Conservation (phyloP, 2,329 filamentous ascomycete genomes). For the Diaporthe australafricana region DNA sequence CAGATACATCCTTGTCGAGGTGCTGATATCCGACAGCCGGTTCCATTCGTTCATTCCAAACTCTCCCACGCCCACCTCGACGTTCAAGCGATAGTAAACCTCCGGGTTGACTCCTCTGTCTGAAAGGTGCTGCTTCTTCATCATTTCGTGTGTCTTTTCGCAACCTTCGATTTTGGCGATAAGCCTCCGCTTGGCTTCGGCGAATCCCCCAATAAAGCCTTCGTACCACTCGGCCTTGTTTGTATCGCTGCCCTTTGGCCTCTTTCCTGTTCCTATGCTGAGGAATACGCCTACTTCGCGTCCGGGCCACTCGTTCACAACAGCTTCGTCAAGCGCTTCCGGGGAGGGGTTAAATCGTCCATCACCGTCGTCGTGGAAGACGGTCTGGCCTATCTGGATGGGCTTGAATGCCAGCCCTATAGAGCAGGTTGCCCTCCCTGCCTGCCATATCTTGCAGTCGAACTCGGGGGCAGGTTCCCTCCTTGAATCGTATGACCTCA, state of each 20-base stretch:
- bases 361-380: slow-evolving; percentile 92
- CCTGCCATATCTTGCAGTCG: slow-evolving; percentile 97
- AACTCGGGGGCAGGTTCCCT: slow-evolving; percentile 92
- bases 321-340: slow-evolving; percentile 87
- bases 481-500: slow-evolving; percentile 95
- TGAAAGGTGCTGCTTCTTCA: slow-evolving; percentile 82
- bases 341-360: slow-evolving; percentile 94
- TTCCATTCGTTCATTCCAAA: slow-evolving; percentile 99
- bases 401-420: slow-evolving; percentile 96
- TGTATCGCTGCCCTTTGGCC: slow-evolving; percentile 73
- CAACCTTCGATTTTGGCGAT: slow-evolving; percentile 96
- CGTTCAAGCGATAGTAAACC: slow-evolving; percentile 96
- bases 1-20: slow-evolving; percentile 87
- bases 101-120: slow-evolving; percentile 85
- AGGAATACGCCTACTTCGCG: slow-evolving; percentile 92
- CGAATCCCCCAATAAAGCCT: slow-evolving; percentile 91
- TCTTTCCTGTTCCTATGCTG: slow-evolving; percentile 93
- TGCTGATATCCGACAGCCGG: slow-evolving; percentile 93
- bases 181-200: slow-evolving; percentile 85
- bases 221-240: slow-evolving; percentile 91
- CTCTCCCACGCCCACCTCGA: slow-evolving; percentile 94
- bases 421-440: slow-evolving; percentile 91
- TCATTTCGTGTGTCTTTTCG: slow-evolving; percentile 88
- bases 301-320: slow-evolving; percentile 94
- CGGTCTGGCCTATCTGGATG: slow-evolving; percentile 90